phyloP scores from a whole-genome alignment of 2,329 filamentous ascomycete species.

The Aureobasidium zeae region DNA sequence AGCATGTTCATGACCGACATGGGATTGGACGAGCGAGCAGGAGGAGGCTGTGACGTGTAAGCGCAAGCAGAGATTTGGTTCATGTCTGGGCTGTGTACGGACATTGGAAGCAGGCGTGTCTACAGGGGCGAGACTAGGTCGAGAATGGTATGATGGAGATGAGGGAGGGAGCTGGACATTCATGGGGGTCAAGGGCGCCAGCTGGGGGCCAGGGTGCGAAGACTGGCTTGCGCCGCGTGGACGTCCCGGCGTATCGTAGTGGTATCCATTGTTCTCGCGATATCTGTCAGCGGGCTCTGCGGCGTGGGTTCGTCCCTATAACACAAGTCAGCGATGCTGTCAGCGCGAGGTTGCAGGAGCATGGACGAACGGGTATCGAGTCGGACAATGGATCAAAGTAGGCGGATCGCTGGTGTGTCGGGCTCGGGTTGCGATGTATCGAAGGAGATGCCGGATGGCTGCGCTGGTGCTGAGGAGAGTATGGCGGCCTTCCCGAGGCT shows the following conservation, averaged over 20 bases:
- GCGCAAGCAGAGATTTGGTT: not conserved
- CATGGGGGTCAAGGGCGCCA: conserved; percentile 11
- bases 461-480: conserved; percentile 23
- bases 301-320: conserved; percentile 14
- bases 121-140: conserved; percentile 1
- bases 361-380: conserved; percentile 25
- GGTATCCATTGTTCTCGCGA: conserved; percentile 16
- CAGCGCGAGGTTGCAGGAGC: not conserved
- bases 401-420: conserved; percentile 29
- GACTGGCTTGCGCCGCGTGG: conserved; percentile 12
- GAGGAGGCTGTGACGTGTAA: conserved; percentile 21
- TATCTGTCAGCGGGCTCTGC: conserved; percentile 18
- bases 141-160: conserved; percentile 9
- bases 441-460: conserved; percentile 31
- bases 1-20: conserved; percentile 97
- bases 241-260: conserved; percentile 12
- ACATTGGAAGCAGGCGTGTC: conserved; percentile 3
- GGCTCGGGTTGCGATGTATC: conserved; percentile 28
- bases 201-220: conserved; percentile 10
- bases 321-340: conserved; percentile 16
- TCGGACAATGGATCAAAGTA: conserved; percentile 44
- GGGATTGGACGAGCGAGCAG: conserved; percentile 60
- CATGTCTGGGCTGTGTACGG: not conserved
- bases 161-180: conserved; percentile 10
- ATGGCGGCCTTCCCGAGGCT: conserved; percentile 18